Conservation (phyloP, 2,329 filamentous ascomycete genomes). For the Scedosporium dehoogii region DNA sequence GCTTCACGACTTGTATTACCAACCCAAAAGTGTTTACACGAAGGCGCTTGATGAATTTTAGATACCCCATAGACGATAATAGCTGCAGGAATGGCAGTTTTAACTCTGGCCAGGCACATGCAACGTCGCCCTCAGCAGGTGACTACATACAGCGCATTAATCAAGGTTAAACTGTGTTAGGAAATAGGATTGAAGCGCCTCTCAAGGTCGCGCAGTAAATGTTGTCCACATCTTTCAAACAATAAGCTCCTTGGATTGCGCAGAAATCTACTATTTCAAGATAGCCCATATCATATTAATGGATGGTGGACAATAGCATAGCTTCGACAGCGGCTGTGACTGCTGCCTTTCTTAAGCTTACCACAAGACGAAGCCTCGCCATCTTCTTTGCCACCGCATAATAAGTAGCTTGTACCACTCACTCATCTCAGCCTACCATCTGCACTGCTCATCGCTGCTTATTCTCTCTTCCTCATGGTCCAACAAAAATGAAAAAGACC, state of each 20-base stretch:
- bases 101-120: not conserved
- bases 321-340: not conserved
- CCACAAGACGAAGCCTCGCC: not conserved
- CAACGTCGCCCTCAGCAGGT: not conserved
- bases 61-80: conserved; percentile 1
- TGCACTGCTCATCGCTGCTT: not conserved
- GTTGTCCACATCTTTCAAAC: too few relatives aligned
- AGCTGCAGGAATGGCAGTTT: not conserved
- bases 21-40: not conserved
- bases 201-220: too few relatives aligned
- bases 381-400: not conserved
- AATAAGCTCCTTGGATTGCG: too few relatives aligned
- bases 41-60: not conserved
- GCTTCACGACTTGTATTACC: too few relatives aligned
- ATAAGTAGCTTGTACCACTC: not conserved
- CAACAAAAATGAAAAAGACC: conserved; percentile 59
- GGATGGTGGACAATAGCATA: too few relatives aligned
- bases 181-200: too few relatives aligned
- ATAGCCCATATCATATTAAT: too few relatives aligned
- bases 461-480: not conserved
- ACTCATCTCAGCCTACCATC: not conserved
- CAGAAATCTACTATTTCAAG: too few relatives aligned
- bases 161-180: too few relatives aligned
- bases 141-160: not conserved
- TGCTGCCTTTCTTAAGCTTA: not conserved